A percentile compares a stretch with the other conserved stretches of the same genome.
phyloP scores from a whole-genome alignment of 2,329 filamentous ascomycete genomes.

The Xylaria polymorpha region DNA sequence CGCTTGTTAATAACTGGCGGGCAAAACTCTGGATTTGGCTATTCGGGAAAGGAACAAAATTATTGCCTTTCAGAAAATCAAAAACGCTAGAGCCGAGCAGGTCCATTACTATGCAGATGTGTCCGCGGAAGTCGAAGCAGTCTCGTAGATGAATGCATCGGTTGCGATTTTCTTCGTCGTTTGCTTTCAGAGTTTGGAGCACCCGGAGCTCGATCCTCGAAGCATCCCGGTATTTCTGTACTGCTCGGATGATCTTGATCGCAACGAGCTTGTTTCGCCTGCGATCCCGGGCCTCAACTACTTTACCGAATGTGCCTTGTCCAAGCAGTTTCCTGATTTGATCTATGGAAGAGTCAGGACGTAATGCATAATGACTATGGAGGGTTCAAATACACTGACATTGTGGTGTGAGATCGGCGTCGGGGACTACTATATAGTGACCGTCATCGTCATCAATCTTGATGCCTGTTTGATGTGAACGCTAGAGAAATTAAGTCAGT shows the following conservation, averaged over 20 bases:
- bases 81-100: constrained; percentile 94
- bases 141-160: constrained; percentile 96
- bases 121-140: constrained; percentile 96
- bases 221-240: constrained; percentile 97
- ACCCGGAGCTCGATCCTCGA: constrained; percentile 95
- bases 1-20: constrained; percentile 94
- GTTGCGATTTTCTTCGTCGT: constrained; percentile 92
- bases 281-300: constrained; percentile 90
- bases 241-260: constrained; percentile 97
- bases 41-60: constrained; percentile 96
- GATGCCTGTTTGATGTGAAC: constrained; percentile 61
- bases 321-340: constrained; percentile 89
- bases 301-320: constrained; percentile 98
- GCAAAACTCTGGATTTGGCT: constrained; percentile 98
- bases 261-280: constrained; percentile 82
- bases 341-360: constrained; percentile 64
- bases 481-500: constrained; percentile 38
- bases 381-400: constrained; percentile 69
- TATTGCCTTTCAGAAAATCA: constrained; percentile 95
- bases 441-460: constrained; percentile 97
- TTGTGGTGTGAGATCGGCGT: constrained; percentile 86
- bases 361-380: background rate
- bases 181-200: constrained; percentile 88
- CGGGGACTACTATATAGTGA: constrained; percentile 92
- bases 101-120: constrained; percentile 88